phyloP scores from a whole-genome alignment of 495 filamentous ascomycete species.

The Jackrogersella minutella region DNA sequence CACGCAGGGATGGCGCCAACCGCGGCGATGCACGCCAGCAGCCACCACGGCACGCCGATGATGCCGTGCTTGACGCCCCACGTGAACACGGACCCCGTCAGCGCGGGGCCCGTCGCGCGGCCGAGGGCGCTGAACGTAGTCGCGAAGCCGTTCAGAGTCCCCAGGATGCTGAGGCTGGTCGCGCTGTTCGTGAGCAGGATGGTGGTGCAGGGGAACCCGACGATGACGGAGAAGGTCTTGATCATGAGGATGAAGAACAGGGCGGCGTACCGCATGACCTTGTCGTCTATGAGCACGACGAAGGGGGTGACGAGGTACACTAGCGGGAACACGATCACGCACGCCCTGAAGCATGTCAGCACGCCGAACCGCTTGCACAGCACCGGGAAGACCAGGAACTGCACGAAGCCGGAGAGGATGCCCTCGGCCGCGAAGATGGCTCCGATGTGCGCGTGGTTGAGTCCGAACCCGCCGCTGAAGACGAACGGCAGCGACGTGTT shows the following conservation, averaged over 20 bases:
- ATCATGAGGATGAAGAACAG: constrained; percentile 66
- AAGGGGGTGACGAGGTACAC: constrained; percentile 79
- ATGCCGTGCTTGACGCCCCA: constrained; percentile 75
- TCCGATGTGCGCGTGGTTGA: constrained; percentile 75
- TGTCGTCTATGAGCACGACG: constrained; percentile 65
- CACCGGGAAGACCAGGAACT: constrained; percentile 81
- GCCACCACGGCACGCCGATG: constrained; percentile 82
- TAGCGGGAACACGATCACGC: constrained; percentile 69
- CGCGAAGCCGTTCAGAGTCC: constrained; percentile 88
- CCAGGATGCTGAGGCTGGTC: constrained; percentile 73
- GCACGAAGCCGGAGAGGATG: constrained; percentile 72
- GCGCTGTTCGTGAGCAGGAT: constrained; percentile 92
- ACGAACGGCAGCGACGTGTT: constrained; percentile 77
- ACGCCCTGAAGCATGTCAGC: constrained; percentile 69
- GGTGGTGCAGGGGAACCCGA: constrained; percentile 87
- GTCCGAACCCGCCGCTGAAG: constrained; percentile 80
- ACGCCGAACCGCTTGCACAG: constrained; percentile 74
- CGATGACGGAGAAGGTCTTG: constrained; percentile 75
- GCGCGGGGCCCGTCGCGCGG: constrained; percentile 76
- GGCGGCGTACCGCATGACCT: constrained; percentile 52
- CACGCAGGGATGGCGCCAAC: constrained; percentile 72
- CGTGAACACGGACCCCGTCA: constrained; percentile 70
- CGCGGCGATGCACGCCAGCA: constrained; percentile 64
- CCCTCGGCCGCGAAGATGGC: constrained; percentile 80
- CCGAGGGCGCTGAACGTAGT: constrained; percentile 82